Base-by-base conservation (phyloP, 768 basidiomycete genomes). In the Lactarius trivialis region DNA sequence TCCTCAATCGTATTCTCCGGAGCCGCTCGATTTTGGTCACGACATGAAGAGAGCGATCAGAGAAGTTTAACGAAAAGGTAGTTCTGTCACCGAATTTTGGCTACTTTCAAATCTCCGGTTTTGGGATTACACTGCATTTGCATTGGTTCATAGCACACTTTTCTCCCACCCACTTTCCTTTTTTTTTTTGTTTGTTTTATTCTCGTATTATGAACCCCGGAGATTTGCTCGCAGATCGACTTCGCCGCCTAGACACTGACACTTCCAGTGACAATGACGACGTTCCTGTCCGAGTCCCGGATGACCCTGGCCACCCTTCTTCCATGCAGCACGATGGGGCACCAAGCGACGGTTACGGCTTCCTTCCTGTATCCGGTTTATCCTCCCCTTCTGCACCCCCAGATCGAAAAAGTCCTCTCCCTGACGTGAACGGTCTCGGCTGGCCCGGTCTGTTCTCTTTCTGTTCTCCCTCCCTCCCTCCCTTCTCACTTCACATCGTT, bases 341-440 rank as follows among this genome's bases (percentile, higher is more conserved):
- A 36, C 67, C 74, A 80, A 24, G 80, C 58, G 92, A 93, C 56
- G 91, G 89, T 56, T 92, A 91, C 73, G 92, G 91, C 58, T 93
- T 93, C 73, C 83, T 89, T 12, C 76, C 82, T 17, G 73, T 81
- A 36, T 93, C 90, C 9, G 88, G 87, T 4, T 70, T 80, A 48
- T 81, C 82, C 48, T 89, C 86, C 11, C 91, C 88, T 6, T 71
- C 71, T 41, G 66, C 73, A 26, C 66, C 74, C 60, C 66, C 70
- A 62, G 67, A 61, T 56, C 70, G 70, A 55, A 67, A 55, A 32
- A 74, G 73, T 71, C 74, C 79, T 66, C 68, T 79, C 52, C 74
- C 77, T 51, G 78, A 78, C 73, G 74, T 82, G 55, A 82, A 93
- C 69, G 94, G 94, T 58, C 81, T 97, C 9, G 94, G 93, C 7